Percentiles rank a stretch among this genome's conserved stretches.
Evolutionary conservation across 345 rosid genomes (phyloP).

Genomic region (Sapria himalayana): DNA sequence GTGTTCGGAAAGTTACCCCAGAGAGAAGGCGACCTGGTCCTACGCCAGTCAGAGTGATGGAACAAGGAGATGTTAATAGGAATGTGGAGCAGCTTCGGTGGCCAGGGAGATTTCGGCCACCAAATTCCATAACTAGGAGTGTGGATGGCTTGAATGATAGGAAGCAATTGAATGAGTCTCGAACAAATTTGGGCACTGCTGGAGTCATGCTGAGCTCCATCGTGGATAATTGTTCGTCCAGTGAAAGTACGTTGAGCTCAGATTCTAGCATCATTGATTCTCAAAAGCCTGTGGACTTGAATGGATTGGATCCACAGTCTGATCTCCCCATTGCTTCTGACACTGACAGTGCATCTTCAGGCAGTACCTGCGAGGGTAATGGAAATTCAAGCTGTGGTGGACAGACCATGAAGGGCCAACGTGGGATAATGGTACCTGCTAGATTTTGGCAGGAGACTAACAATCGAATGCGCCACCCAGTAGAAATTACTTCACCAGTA

Average conservation of each 20-base stretch:
- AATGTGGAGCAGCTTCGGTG: conserved; percentile 40
- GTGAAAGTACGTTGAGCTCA: conserved; percentile 29
- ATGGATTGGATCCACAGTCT: conserved; percentile 15
- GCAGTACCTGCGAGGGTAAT: conserved; percentile 29
- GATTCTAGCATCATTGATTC: conserved; percentile 23
- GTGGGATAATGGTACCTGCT: conserved; percentile 26
- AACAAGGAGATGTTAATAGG: conserved; percentile 45
- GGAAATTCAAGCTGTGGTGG: conserved; percentile 9
- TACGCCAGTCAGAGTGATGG: conserved; percentile 16
- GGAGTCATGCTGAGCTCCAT: conserved; percentile 32
- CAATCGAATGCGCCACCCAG: conserved; percentile 22
- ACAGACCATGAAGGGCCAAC: conserved; percentile 14
- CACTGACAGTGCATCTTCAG: conserved; percentile 72
- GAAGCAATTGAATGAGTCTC: conserved; percentile 29
- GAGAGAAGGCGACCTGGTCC: conserved; percentile 33
- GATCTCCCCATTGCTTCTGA: conserved; percentile 36
- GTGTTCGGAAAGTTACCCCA: conserved; percentile 42
- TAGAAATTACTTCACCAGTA: conserved; percentile 23
- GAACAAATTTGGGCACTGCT: conserved; percentile 10
- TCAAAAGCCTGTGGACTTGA: conserved; percentile 12
- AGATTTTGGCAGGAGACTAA: conserved; percentile 36
- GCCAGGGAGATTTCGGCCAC: conserved; percentile 45
- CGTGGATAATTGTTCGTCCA: conserved; percentile 31
- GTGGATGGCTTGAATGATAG: conserved; percentile 34
- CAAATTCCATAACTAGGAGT: conserved; percentile 36